Evolutionary conservation across 768 basidiomycete species (phyloP), one percentile per base, ranked within the genome.

Genomic region (Tulasnella sp.): DNA sequence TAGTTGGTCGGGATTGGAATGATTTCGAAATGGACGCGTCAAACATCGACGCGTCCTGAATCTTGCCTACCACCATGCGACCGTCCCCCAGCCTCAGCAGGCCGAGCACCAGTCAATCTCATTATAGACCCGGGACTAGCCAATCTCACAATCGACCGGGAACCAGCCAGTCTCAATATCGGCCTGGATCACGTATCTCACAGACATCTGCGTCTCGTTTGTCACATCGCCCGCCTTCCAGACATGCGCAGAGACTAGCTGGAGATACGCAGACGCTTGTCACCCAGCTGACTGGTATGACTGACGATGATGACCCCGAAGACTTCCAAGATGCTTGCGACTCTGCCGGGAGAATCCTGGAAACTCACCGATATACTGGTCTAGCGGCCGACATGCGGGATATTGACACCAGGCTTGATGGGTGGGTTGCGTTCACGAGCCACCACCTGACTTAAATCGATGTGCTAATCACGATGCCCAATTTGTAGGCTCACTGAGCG

Each of bases 341-440:
- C 49, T 77, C 78, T 65, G 80, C 77, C 0, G 73, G 78, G 51
- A 84, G 77, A 67, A 78, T 73, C 61, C 58, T 86, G 50, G 86
- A 87, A 1, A 76, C 76, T 1, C 66, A 75, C 58, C 74, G 68
- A 34, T 84, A 85, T 65, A 81, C 76, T 7, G 76, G 79, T 2
- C 74, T 75, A 2, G 78, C 80, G 62, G 71, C 76, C 8, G 83
- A 84, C 66, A 76, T 86, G 71, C 64, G 67, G 8, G 68, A 69
- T 5, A 74, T 85, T 45, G 78, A 83, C 60, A 76, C 73, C 51
- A 78, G 78, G 3, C 65, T 79, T 25, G 65, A 65, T 68, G 80
- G 85, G 85, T 86, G 69, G 53, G 76, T 64, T 66, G 7, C 63
- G 41, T 44, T 46, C 43, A 62, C n/a, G n/a, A n/a, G n/a, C n/a